These are phyloP conservation scores for Lentinula raphanica DNA, from an alignment of 768 basidiomycete genomes.

Conservation along the genomic window DNA sequence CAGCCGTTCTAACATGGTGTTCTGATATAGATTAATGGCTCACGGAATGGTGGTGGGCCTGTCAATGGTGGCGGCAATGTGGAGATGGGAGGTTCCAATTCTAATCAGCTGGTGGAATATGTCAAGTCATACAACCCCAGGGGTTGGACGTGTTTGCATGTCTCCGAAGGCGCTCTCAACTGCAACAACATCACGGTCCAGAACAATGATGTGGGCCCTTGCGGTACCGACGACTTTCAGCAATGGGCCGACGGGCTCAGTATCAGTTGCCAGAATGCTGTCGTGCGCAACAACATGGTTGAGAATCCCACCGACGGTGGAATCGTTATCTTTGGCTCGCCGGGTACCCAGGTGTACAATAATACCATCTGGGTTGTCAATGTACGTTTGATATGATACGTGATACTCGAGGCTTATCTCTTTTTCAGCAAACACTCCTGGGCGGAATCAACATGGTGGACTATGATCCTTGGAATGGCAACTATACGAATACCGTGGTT, in stretches of 20 bases:
- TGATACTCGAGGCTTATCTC: neutral
- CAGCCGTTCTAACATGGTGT: neutral
- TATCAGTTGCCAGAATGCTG: conserved; percentile 56
- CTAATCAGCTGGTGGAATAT: conserved; percentile 69
- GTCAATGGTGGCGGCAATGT: conserved; percentile 69
- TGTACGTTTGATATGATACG: conserved; percentile 32
- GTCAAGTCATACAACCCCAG: conserved; percentile 74
- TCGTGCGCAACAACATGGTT: conserved; percentile 65
- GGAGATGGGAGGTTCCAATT: conserved; percentile 76
- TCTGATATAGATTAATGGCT: conserved; percentile 61
- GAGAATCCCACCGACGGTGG: conserved; percentile 75
- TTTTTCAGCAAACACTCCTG: conserved; percentile 53
- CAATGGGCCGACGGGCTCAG: conserved; percentile 85
- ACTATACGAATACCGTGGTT: conserved; percentile 62
- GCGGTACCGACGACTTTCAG: conserved; percentile 57
- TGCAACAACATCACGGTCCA: conserved; percentile 65
- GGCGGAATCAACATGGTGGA: conserved; percentile 82
- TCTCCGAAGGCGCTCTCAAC: conserved; percentile 59
- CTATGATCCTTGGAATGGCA: conserved; percentile 58
- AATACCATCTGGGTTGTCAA: conserved; percentile 72
- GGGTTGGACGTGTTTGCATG: conserved; percentile 79
- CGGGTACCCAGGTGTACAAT: conserved; percentile 67
- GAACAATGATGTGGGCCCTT: conserved; percentile 82
- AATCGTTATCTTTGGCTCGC: conserved; percentile 73
- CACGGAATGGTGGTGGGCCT: conserved; percentile 48